Percentiles rank a stretch among this genome's conserved stretches.
phyloP scores from a whole-genome alignment of 2,329 filamentous ascomycete genomes.

The Sporothrix protearum region DNA sequence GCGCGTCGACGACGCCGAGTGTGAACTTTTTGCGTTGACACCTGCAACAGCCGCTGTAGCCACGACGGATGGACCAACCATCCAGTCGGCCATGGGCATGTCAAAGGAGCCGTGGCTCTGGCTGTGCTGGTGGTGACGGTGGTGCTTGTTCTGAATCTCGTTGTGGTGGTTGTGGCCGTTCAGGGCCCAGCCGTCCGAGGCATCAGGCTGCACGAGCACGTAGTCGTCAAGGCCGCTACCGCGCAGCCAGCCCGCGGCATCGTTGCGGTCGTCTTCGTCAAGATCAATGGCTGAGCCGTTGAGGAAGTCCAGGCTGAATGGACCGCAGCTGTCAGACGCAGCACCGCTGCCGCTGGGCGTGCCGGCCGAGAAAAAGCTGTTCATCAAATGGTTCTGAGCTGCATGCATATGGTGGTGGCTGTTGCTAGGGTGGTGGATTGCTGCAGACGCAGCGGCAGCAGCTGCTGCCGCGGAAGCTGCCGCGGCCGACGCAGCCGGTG shows the following conservation, averaged over 20 bases:
- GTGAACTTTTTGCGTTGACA: neutral
- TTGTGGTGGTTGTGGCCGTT: conserved; percentile 24
- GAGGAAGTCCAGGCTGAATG: conserved; percentile 34
- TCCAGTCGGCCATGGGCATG: conserved; percentile 32
- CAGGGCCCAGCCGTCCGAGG: conserved; percentile 32
- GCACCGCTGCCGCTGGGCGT: neutral
- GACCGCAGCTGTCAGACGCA: neutral
- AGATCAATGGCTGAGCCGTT: conserved; percentile 32
- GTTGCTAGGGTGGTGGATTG: neutral
- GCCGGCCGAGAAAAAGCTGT: conserved; percentile 30
- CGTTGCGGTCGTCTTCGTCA: conserved; percentile 29
- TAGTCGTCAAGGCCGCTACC: conserved; percentile 29
- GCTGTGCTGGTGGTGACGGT: conserved; percentile 4
- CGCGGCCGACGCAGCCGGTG: neutral
- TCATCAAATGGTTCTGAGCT: conserved; percentile 29
- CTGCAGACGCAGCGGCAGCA: neutral
- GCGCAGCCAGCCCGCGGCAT: neutral
- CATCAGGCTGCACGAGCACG: conserved; percentile 32
- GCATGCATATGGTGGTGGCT: conserved; percentile 1
- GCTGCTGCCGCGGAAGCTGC: conserved; percentile 9
- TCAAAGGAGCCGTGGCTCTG: conserved; percentile 29
- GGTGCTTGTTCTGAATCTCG: neutral
- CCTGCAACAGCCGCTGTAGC: neutral
- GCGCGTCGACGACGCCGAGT: neutral
- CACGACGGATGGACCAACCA: conserved; percentile 11